phyloP scores from a whole-genome alignment of 176 grass and related monocot genomes.

The Oryza glumipatula region DNA sequence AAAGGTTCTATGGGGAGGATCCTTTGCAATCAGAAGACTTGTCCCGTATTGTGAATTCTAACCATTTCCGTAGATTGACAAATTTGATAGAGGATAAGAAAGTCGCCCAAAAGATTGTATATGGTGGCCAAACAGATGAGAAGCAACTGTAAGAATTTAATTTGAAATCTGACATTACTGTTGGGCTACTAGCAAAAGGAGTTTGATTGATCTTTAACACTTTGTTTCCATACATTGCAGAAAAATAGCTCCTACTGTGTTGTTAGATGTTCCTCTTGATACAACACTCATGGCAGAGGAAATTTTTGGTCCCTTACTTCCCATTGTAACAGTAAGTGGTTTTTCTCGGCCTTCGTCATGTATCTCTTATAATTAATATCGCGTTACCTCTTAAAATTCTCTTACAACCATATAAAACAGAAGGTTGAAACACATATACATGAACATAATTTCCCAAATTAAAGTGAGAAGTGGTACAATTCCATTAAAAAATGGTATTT shows the following conservation, averaged over 20 bases:
- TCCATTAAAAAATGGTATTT: neutral
- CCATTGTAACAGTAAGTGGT: slow-evolving; percentile 75
- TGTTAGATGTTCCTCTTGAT: slow-evolving; percentile 80
- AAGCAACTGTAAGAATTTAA: slow-evolving; percentile 64
- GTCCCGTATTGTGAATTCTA: slow-evolving; percentile 81
- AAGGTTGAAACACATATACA: neutral
- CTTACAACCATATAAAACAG: neutral
- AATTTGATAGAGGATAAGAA: slow-evolving; percentile 68
- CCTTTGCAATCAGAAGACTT: slow-evolving; percentile 71
- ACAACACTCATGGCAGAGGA: slow-evolving; percentile 68
- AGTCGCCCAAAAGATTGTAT: slow-evolving; percentile 71
- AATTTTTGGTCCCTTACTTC: slow-evolving; percentile 86
- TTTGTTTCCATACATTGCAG: slow-evolving; percentile 44
- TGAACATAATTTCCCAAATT: neutral
- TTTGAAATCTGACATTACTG: neutral
- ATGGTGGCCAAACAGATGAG: slow-evolving; percentile 66
- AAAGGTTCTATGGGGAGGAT: slow-evolving; percentile 83
- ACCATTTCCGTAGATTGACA: slow-evolving; percentile 63
- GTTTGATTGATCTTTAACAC: slow-evolving; percentile 8
- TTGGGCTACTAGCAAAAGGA: neutral
- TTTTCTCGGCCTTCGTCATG: neutral
- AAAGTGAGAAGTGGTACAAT: neutral
- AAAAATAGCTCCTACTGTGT: slow-evolving; percentile 74
- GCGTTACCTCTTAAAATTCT: neutral
- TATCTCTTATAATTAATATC: slow-evolving; percentile 9